Base-by-base conservation (phyloP, 2,329 filamentous ascomycete species). In the Achaetomium macrosporum region DNA sequence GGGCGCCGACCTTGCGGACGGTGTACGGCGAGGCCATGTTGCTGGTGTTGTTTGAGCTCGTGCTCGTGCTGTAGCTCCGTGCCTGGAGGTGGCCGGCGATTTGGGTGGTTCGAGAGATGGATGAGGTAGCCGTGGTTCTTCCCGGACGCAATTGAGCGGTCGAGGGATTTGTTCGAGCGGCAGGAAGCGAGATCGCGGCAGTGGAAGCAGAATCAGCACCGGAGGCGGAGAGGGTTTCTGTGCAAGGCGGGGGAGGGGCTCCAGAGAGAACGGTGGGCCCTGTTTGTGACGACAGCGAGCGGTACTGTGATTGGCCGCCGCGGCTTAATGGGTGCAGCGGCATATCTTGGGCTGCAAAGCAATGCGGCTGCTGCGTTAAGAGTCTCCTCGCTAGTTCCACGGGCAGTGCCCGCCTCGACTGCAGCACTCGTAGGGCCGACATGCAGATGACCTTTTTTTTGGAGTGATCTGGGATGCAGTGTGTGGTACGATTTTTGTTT, bases 1-100 rank as follows among this genome's bases (percentile, higher is more conserved):
- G 83, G 67, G 88, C 84, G 66, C 81, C 93, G 69, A 96, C 79
- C 82, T 95, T 96, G 77, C 91, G 87, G 70, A 87, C 74, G 68
- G 78, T 79, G 79, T 90, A 99, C 60, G 73, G 71, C 58, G 82
- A 79, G 59, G 86, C 84, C 42, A 53, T 55, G 49, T 15, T 54
- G 46, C 30, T 49, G 37, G 35, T 66, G 8, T 40, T 55, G 43
- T 36, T 29, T 7, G 39, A 20, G 41, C 66, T 31, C 11, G 37
- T 43, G 45, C 16, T 44, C 20, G 51, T 39, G 47, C 12, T 56
- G 49, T 74, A 77, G 64, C 62, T 59, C 50, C 60, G 57, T 47
- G 54, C 30, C 52, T 60, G 64, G 75, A 75, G 67, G 61, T 82
- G 79, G 56, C 76, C 73, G 67, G 78, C 77, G 60, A 82, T 73